phyloP scores from a whole-genome alignment of 352 stramenopile genomes.

The Globisporangium uncinulatum region DNA sequence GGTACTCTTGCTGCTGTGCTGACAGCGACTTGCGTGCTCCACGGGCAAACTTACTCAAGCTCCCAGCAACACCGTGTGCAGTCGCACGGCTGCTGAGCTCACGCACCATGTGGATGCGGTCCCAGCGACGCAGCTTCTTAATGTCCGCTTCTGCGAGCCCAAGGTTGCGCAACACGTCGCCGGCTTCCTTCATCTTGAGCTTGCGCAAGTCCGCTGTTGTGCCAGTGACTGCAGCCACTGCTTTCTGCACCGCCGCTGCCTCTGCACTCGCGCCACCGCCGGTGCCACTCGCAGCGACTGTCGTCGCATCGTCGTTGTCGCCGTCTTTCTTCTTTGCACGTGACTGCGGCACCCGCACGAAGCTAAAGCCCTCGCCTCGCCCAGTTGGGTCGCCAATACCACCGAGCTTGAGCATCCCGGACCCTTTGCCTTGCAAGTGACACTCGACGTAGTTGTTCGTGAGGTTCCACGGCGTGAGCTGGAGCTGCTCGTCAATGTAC shows the following conservation, averaged over 20 bases:
- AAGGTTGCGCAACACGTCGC: slow-evolving; percentile 73
- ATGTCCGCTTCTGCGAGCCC: slow-evolving; percentile 76
- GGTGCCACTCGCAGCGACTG: background rate
- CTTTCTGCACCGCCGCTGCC: slow-evolving; percentile 65
- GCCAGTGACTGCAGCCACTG: slow-evolving; percentile 69
- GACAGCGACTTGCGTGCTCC: slow-evolving; percentile 74
- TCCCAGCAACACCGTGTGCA: slow-evolving; percentile 60
- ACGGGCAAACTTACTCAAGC: slow-evolving; percentile 77
- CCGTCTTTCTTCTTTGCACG: slow-evolving; percentile 80
- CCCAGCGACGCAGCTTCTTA: slow-evolving; percentile 76
- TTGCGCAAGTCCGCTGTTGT: slow-evolving; percentile 83
- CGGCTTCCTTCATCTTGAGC: slow-evolving; percentile 84
- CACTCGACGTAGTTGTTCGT: slow-evolving; percentile 86
- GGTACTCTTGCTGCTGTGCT: slow-evolving; percentile 81
- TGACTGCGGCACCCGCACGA: slow-evolving; percentile 70
- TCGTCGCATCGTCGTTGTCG: slow-evolving; percentile 43
- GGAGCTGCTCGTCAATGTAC: slow-evolving; percentile 75
- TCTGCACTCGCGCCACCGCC: slow-evolving; percentile 37
- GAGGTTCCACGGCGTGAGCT: slow-evolving; percentile 80
- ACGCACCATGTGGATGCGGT: slow-evolving; percentile 79
- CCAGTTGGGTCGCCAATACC: slow-evolving; percentile 78
- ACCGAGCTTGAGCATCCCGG: slow-evolving; percentile 72
- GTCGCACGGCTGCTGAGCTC: slow-evolving; percentile 71
- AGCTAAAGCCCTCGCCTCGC: slow-evolving; percentile 82
- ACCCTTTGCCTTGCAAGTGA: slow-evolving; percentile 80